Evolutionary conservation across 805 yeast genomes (phyloP), one percentile per base, ranked within the genome.

Genomic region (Ogataea haglerorum): DNA sequence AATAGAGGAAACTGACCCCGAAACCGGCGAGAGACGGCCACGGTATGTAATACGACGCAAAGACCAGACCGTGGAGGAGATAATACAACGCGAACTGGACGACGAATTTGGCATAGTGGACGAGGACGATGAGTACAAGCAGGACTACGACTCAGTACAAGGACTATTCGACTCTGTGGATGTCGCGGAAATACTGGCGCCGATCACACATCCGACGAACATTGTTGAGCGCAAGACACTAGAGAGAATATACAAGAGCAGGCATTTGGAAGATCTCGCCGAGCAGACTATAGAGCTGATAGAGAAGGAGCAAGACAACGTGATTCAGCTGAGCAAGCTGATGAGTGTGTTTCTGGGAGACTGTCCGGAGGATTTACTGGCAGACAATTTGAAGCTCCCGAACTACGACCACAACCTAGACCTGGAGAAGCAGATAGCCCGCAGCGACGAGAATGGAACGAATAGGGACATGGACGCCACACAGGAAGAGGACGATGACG

Each of bases 341-440:
- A 72, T 93, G 63, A 85, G 82, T 46, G 80, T 85, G 1, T 78
- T 91, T 51, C 69, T 91, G 36, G 96, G 97, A 4, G 98, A 91
- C 57, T 91, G 87, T 57, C 85, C 95, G 48, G 70, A 70, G 31
- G 79, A 78, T 40, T 63, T 83, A 28, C 67, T 78, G 15, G 86
- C 85, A 25, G 78, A 75, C 16, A 76, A 78, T 34, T 60, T 90
- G 61, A 75, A 78, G 17, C 67, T 89, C 24, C 83, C 88, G 2
- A 70, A 64, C 19, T 85, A 85, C 54, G 85, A 86, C 53, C 89
- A 83, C 53, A 77, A 80, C 23, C 60, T 82, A 32, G 64, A 63
- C 41, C 42, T 60, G 29, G 58, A 51, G 23, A 56, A 43, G 38
- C 58, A 51, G 30, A 31, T 54, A 12, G 49, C 47, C 13, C 47